Conservation (phyloP, 2,329 filamentous ascomycete genomes). For the Bertia moriformis region DNA sequence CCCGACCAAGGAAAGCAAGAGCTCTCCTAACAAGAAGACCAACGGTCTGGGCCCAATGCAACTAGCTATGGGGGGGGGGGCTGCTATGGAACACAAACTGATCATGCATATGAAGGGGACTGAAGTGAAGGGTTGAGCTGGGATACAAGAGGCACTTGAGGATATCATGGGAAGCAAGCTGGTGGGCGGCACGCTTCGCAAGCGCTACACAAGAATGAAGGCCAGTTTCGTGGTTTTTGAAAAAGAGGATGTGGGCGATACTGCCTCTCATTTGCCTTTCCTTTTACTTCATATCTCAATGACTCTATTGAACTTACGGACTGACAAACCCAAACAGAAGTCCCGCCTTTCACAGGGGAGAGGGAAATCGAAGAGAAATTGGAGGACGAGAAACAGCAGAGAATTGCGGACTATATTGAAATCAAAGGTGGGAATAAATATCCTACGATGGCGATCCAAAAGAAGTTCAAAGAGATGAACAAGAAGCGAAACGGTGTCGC, state of each 20-base stretch:
- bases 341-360: conserved; percentile 16
- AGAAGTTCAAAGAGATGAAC: conserved; percentile 22
- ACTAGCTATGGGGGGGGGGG: background rate
- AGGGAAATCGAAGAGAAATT: conserved; percentile 21
- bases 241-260: conserved; percentile 15
- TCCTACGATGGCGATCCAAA: conserved; percentile 14
- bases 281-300: too few species aligned
- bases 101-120: background rate
- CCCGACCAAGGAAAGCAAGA: background rate
- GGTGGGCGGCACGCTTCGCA: conserved; percentile 17
- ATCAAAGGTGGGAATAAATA: conserved; percentile 15
- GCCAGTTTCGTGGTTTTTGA: conserved; percentile 19
- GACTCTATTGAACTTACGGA: too few species aligned
- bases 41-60: background rate
- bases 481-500: conserved; percentile 6
- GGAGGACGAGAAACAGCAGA: conserved; percentile 20
- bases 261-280: too few species aligned
- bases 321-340: too few species aligned
- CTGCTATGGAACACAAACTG: background rate
- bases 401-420: conserved; percentile 16
- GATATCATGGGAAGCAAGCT: conserved; percentile 14
- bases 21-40: background rate
- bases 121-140: background rate
- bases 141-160: background rate
- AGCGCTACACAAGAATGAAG: conserved; percentile 20